Evolutionary conservation across 768 basidiomycete genomes (phyloP).

Genomic region (Cystofilobasidium capitatum): DNA sequence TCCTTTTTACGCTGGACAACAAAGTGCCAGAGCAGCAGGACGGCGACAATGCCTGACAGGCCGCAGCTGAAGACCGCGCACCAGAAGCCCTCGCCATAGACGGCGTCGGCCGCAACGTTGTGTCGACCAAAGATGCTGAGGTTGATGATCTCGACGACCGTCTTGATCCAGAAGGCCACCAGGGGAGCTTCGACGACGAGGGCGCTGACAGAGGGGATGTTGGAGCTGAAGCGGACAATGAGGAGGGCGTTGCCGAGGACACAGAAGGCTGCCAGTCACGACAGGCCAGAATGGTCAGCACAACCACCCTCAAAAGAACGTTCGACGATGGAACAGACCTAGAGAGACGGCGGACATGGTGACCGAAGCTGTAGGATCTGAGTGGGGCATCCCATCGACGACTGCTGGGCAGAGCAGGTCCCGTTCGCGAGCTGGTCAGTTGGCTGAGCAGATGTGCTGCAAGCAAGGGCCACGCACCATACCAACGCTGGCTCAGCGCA

Average conservation of each 20-base stretch:
- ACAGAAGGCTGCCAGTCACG: conserved; percentile 17
- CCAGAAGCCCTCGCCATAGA: conserved; percentile 23
- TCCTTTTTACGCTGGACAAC: neutral
- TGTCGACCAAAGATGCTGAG: conserved; percentile 6
- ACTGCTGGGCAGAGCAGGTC: too few relatives aligned
- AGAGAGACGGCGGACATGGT: conserved; percentile 15
- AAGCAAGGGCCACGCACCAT: too few relatives aligned
- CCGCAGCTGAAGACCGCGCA: conserved; percentile 16
- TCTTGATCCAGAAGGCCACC: conserved; percentile 21
- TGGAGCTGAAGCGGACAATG: conserved; percentile 14
- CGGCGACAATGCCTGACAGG: neutral
- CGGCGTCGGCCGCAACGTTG: neutral
- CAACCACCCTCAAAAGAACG: neutral
- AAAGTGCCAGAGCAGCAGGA: conserved; percentile 8
- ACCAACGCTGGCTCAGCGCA: conserved; percentile 23
- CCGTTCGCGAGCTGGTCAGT: too few relatives aligned
- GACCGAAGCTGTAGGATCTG: conserved; percentile 7
- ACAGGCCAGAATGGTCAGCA: neutral
- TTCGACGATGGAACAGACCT: neutral
- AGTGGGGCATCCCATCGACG: neutral
- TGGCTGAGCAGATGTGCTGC: too few relatives aligned
- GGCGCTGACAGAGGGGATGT: neutral
- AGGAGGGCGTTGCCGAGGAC: conserved; percentile 14
- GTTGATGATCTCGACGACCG: conserved; percentile 22
- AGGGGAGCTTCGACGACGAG: conserved; percentile 11